phyloP scores from a whole-genome alignment of 73 alveolate species.

The Tetrahymena borealis region DNA sequence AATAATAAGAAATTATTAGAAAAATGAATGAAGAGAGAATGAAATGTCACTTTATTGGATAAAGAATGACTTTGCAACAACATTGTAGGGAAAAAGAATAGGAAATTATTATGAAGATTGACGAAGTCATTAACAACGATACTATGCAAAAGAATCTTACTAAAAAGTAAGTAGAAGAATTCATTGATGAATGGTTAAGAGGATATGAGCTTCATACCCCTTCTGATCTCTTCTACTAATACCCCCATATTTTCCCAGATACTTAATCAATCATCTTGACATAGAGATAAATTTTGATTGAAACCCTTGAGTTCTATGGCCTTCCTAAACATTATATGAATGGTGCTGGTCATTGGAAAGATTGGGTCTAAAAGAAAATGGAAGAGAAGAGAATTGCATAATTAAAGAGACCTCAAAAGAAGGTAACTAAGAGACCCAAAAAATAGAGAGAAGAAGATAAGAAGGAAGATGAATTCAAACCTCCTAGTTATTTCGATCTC shows the following conservation, averaged over 20 bases:
- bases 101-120: constrained; percentile 64
- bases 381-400: constrained; percentile 54
- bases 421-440: constrained; percentile 75
- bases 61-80: constrained; percentile 88
- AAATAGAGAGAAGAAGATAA: constrained; percentile 81
- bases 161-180: constrained; percentile 65
- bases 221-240: constrained; percentile 66
- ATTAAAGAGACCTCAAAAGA: constrained; percentile 49
- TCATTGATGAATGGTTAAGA: constrained; percentile 70
- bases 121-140: constrained; percentile 60
- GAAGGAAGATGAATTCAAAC: constrained; percentile 76
- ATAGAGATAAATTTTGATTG: constrained; percentile 74
- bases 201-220: constrained; percentile 66
- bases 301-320: constrained; percentile 91
- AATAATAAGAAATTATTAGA: constrained; percentile 57
- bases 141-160: constrained; percentile 63
- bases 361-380: constrained; percentile 87
- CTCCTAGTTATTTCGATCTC: constrained; percentile 92
- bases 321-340: constrained; percentile 91
- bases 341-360: constrained; percentile 97
- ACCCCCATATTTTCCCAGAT: constrained; percentile 71
- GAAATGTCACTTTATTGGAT: constrained; percentile 93
- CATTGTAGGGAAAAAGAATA: constrained; percentile 64
- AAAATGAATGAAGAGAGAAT: constrained; percentile 88
- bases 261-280: constrained; percentile 73